These are phyloP conservation scores for Coemansia sp. DNA, from an alignment of 192 early-diverging fungal species.

Conservation along the genomic window DNA sequence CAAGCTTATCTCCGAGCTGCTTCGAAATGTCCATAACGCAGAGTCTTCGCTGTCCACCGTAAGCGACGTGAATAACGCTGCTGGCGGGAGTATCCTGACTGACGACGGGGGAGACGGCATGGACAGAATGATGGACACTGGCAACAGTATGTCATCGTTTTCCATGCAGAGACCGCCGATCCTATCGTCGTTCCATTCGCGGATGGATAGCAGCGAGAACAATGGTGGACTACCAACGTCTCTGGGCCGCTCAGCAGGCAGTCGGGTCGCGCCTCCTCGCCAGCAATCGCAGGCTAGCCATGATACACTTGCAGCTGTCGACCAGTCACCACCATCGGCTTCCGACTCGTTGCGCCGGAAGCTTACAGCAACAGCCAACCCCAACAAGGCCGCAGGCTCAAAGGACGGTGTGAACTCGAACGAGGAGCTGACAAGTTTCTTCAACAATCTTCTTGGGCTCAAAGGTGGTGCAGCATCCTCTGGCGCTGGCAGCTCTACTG, in stretches of 20 bases:
- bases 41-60: slow-evolving; percentile 47
- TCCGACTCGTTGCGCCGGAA: not conserved
- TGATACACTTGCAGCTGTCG: not conserved
- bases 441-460: slow-evolving; percentile 78
- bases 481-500: slow-evolving; percentile 29
- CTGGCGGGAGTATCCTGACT: slow-evolving; percentile 31
- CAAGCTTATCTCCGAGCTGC: slow-evolving; percentile 26
- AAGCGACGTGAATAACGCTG: slow-evolving; percentile 22
- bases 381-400: not conserved
- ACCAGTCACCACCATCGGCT: not conserved
- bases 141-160: not conserved
- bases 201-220: slow-evolving; percentile 6
- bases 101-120: slow-evolving; percentile 31
- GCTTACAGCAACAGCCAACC: not conserved
- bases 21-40: slow-evolving; percentile 31
- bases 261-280: not conserved
- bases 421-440: slow-evolving; percentile 87
- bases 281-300: slow-evolving; percentile 8
- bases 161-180: not conserved
- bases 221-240: slow-evolving; percentile 2
- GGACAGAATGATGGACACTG: not conserved
- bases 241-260: slow-evolving; percentile 6
- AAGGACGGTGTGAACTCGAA: slow-evolving; percentile 54
- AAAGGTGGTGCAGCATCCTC: slow-evolving; percentile 50
- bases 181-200: slow-evolving; percentile 1